phyloP scores from a whole-genome alignment of 2,329 filamentous ascomycete species.

The Aspergillus pseudoglaucus region DNA sequence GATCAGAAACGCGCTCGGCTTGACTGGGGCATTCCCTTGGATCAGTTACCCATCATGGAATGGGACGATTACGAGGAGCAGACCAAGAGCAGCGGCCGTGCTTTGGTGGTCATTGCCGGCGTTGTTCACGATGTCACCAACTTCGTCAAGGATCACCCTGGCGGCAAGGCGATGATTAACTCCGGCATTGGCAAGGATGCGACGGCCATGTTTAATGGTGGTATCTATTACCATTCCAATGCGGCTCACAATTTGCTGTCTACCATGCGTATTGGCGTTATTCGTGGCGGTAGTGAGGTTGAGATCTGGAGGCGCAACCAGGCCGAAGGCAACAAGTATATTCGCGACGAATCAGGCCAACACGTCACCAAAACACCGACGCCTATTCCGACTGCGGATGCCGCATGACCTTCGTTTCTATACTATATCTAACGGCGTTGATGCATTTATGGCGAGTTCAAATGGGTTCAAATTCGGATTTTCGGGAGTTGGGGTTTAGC shows the following conservation, averaged over 20 bases:
- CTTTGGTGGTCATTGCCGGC: background rate
- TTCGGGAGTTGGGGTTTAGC: too few species aligned
- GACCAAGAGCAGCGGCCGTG: background rate
- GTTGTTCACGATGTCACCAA: background rate
- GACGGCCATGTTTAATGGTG: background rate
- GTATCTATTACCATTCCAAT: conserved; percentile 50
- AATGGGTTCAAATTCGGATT: too few species aligned
- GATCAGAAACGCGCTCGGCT: conserved; percentile 70
- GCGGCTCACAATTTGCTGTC: conserved; percentile 76
- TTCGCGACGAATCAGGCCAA: background rate
- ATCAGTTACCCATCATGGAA: background rate
- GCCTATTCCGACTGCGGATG: background rate
- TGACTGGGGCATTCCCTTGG: conserved; percentile 22
- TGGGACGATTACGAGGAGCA: background rate
- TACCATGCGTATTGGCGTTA: conserved; percentile 74
- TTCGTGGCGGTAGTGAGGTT: conserved; percentile 74
- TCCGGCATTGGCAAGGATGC: background rate
- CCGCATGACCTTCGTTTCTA: background rate
- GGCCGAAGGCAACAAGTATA: conserved; percentile 43
- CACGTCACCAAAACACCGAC: background rate
- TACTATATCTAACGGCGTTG: background rate
- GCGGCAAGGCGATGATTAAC: background rate
- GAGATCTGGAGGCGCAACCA: conserved; percentile 82
- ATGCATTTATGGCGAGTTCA: too few species aligned
- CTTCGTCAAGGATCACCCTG: background rate